Evolutionary conservation across 2,329 filamentous ascomycete genomes (phyloP).

Genomic region (Lecanicillium sp.): DNA sequence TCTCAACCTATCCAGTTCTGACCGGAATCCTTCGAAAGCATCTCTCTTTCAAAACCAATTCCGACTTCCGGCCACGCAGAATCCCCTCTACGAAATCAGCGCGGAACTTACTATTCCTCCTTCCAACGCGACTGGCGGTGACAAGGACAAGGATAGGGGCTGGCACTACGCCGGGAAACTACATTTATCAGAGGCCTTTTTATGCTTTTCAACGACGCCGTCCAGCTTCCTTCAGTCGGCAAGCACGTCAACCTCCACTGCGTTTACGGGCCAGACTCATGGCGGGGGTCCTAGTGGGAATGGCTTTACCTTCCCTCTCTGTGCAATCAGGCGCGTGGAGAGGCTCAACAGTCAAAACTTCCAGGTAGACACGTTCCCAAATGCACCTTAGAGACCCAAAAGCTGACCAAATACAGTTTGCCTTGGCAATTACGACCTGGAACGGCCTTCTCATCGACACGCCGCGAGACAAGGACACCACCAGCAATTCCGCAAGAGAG

Average conservation of each 20-base stretch:
- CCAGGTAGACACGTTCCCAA: slow-evolving; percentile 40
- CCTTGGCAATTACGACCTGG: slow-evolving; percentile 91
- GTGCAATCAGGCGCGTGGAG: slow-evolving; percentile 85
- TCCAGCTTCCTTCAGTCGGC: slow-evolving; percentile 78
- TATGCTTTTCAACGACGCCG: slow-evolving; percentile 93
- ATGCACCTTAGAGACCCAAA: too few relatives aligned
- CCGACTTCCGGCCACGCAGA: slow-evolving; percentile 85
- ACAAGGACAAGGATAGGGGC: slow-evolving; percentile 62
- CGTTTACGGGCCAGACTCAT: slow-evolving; percentile 87
- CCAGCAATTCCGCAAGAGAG: slow-evolving; percentile 33
- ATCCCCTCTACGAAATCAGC: slow-evolving; percentile 90
- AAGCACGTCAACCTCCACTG: slow-evolving; percentile 69
- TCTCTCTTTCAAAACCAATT: slow-evolving; percentile 94
- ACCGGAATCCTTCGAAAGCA: slow-evolving; percentile 81
- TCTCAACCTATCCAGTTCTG: slow-evolving; percentile 61
- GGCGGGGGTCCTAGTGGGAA: slow-evolving; percentile 89
- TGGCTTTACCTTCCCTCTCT: slow-evolving; percentile 90
- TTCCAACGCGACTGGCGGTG: slow-evolving; percentile 60
- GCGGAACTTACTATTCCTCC: slow-evolving; percentile 86
- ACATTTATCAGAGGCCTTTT: slow-evolving; percentile 86
- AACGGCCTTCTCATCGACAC: slow-evolving; percentile 59
- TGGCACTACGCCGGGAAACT: slow-evolving; percentile 89
- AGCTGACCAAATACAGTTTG: slow-evolving; percentile 51
- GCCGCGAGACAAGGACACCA: slow-evolving; percentile 37
- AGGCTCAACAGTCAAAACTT: slow-evolving; percentile 87